These are phyloP conservation scores for Fraxinus dipetala DNA, from an alignment of 305 asterid species.

Conservation along the genomic window DNA sequence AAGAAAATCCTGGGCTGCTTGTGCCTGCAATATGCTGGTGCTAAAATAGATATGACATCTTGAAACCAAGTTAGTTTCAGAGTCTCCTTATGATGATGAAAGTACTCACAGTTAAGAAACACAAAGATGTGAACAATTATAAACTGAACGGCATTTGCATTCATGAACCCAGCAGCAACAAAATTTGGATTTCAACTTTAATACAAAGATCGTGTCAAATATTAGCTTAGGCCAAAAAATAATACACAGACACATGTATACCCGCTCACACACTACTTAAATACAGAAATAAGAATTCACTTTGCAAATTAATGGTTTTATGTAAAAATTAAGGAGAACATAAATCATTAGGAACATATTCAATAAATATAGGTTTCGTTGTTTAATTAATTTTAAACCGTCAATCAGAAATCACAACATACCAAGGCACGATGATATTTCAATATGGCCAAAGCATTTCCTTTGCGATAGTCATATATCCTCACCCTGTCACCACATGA, in stretches of 20 bases:
- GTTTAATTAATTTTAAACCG: background rate
- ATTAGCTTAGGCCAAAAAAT: background rate
- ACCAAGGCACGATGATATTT: conserved; percentile 66
- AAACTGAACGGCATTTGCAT: background rate
- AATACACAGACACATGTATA: background rate
- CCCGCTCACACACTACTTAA: background rate
- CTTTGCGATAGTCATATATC: conserved; percentile 71
- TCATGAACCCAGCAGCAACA: background rate
- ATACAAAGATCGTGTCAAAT: background rate
- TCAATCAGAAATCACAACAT: background rate
- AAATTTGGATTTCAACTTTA: background rate
- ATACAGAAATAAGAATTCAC: background rate
- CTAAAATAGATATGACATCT: background rate
- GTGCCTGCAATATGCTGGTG: background rate
- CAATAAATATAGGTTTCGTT: background rate
- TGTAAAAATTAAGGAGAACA: background rate
- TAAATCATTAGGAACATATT: background rate
- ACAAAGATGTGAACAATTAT: background rate
- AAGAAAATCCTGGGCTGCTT: background rate
- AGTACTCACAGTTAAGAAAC: background rate
- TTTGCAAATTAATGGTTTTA: background rate
- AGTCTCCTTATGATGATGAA: background rate
- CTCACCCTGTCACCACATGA: conserved; percentile 49
- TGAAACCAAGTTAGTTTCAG: background rate
- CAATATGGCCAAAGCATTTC: conserved; percentile 77